Evolutionary conservation across 768 basidiomycete species (phyloP), one percentile per base, ranked within the genome.

Genomic region (Megacollybia marginata): DNA sequence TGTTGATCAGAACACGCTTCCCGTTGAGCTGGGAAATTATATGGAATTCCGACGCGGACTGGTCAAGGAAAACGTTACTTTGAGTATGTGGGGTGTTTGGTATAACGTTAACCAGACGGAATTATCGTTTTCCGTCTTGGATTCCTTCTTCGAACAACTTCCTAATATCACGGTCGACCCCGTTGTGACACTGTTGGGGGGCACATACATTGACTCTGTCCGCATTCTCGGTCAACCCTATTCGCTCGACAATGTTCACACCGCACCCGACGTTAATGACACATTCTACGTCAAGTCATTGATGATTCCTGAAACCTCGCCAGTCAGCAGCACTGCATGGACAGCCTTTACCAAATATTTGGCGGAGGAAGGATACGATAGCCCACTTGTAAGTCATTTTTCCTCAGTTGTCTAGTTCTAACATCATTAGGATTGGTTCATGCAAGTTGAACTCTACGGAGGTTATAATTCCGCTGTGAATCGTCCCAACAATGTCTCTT

Each of bases 221-320:
- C 23, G 23, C 23, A 28, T 28, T 28, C 2, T 28, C 23, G 23
- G 23, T 6, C 23, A 3, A 28, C 23, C 23, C 23, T 28, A 28
- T 28, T 6, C 23, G 23, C 23, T 28, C 6, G 23, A 28, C 6
- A 28, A 28, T 28, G 23, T 28, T 6, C 23, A 28, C 23, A 28
- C 23, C 23, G 23, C 23, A 28, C 23, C 23, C 6, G 23, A 28
- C 23, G 23, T 28, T 6, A 59, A 56, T n/a, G 71, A 72, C 55
- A 74, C 70, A 0, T 73, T 75, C 57, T 75, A 73, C 44, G 66
- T 65, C 1, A 72, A 72, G 54, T 69, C 67, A 2, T 49, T 73
- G 16, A 70, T 71, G 67, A 69, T 68, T 1, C 71, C 71, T 2
- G 53, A 64, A 19, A 55, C 53, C 4, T 54, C 63, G 8, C 69